Percentiles rank a stretch among this genome's conserved stretches.
phyloP scores from a whole-genome alignment of 495 filamentous ascomycete species.

The Cercophora sp. region DNA sequence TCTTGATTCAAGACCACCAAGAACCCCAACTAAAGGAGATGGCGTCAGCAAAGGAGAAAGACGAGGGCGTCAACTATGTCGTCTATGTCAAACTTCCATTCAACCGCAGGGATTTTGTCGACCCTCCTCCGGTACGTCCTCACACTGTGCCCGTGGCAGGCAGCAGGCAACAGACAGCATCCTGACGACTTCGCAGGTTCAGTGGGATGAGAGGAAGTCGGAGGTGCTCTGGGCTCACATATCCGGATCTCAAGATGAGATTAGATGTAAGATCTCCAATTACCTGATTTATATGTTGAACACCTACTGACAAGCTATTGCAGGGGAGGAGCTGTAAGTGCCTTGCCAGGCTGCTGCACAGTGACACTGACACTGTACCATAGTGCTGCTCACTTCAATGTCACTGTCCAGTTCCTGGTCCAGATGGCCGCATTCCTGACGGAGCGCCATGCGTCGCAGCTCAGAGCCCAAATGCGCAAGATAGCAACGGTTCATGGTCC shows the following conservation, averaged over 20 bases:
- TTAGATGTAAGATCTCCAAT: conserved; percentile 65
- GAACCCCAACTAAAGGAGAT: not conserved
- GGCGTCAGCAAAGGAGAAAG: conserved; percentile 13
- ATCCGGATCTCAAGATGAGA: conserved; percentile 71
- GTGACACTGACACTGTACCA: conserved; percentile 21
- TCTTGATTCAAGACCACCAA: too few species aligned
- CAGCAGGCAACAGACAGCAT: not conserved
- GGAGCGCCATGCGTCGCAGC: conserved; percentile 82
- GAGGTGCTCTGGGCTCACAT: conserved; percentile 85
- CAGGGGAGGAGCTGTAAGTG: conserved; percentile 78
- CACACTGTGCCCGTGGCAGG: conserved; percentile 10
- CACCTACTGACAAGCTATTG: conserved; percentile 28
- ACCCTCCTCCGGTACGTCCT: conserved; percentile 72
- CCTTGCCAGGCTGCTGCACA: not conserved
- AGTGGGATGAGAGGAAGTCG: conserved; percentile 73
- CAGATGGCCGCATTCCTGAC: conserved; percentile 95
- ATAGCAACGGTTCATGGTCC: conserved; percentile 44
- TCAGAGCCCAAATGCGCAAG: conserved; percentile 85
- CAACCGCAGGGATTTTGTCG: conserved; percentile 78
- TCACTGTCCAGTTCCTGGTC: conserved; percentile 81
- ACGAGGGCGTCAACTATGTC: conserved; percentile 53
- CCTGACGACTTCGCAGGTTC: conserved; percentile 33
- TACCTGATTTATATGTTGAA: conserved; percentile 11
- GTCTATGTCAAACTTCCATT: conserved; percentile 88
- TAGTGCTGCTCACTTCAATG: conserved; percentile 50